A percentile compares a stretch with the other conserved stretches of the same genome.
Conservation (phyloP, 768 basidiomycete genomes). For the Tremella yokohamensis region DNA sequence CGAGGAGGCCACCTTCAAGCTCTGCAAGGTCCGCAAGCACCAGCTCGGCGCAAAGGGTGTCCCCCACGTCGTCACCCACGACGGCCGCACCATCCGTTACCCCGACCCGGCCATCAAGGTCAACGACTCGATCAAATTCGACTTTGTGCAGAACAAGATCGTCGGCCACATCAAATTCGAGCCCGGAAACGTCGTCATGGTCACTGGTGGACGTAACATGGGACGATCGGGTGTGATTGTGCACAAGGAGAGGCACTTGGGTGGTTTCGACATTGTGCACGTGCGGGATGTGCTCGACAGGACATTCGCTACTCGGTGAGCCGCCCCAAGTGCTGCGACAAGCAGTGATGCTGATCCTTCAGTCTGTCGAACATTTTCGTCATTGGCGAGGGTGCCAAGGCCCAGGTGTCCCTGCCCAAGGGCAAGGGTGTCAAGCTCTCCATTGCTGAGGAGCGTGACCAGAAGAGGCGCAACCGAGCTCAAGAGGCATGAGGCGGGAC, state of each 20-base stretch:
- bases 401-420: slow-evolving; percentile 94
- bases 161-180: slow-evolving; percentile 88
- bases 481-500: slow-evolving; percentile 45
- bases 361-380: slow-evolving; percentile 98
- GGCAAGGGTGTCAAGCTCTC: slow-evolving; percentile 98
- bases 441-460: slow-evolving; percentile 81
- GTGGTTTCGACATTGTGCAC: slow-evolving; percentile 98
- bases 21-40: slow-evolving; percentile 79
- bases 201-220: slow-evolving; percentile 99
- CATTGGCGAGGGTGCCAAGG: slow-evolving; percentile 90
- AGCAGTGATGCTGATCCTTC: neutral
- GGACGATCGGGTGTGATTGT: slow-evolving; percentile 94
- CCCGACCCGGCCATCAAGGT: slow-evolving; percentile 92
- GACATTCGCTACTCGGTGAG: slow-evolving; percentile 93
- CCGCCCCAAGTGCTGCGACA: neutral
- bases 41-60: slow-evolving; percentile 90
- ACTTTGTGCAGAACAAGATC: slow-evolving; percentile 92
- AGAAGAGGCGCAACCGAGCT: slow-evolving; percentile 60
- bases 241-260: slow-evolving; percentile 93
- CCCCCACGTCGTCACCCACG: slow-evolving; percentile 96
- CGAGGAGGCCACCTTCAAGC: slow-evolving; percentile 95
- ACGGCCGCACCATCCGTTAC: slow-evolving; percentile 99
- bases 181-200: slow-evolving; percentile 92
- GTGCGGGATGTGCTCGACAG: slow-evolving; percentile 92
- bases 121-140: slow-evolving; percentile 97